Evolutionary conservation across 2,329 filamentous ascomycete genomes (phyloP), one percentile per base, ranked within the genome.

Genomic region (Pseudogymnoascus pannorum): DNA sequence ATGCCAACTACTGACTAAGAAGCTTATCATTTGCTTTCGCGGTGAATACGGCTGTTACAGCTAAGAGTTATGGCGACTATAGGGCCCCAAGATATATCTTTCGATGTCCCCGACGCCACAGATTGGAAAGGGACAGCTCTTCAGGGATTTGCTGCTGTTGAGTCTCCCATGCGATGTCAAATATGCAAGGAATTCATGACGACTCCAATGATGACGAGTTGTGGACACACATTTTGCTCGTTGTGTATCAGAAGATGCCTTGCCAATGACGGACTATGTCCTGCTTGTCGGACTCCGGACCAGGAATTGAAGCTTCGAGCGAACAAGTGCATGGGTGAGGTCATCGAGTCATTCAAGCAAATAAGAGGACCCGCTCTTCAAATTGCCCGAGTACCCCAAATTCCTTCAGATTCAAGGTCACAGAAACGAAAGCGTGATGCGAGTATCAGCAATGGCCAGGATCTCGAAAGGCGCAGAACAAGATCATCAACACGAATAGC

Each of bases 151-250:
- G 79, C 85, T 57, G 77, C 83, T 12, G 84, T 99, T 65, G 94
- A 99, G 71, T 86, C 88, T 63, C 86, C 92, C 2, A 80, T 99
- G 18, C 90, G 94, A 68, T 99, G 94, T 75, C 91, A 97, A 75
- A 89, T 99, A 63, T 99, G 94, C 83, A 97, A 97, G 73, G 95
- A 99, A 74, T 96, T 97, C 75, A 97, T 90, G 77, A 86, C 86
- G 64, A 96, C 92, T 58, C 94, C 94, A 0, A 94, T 99, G 84
- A 87, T 97, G 65, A 99, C 94, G 0, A 89, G 90, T 1, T 99
- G 94, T 76, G 89, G 86, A 60, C 94, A 99, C 73, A 97, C 94
- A 0, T 99, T 99, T 72, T 99, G 94, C 79, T 97, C 93, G 5
- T 78, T 96, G 60, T 99, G 94, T 74, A 97, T 99, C 72, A 88